Conservation (phyloP, 164 flowering plant genomes). For the Umbellularia californica region DNA sequence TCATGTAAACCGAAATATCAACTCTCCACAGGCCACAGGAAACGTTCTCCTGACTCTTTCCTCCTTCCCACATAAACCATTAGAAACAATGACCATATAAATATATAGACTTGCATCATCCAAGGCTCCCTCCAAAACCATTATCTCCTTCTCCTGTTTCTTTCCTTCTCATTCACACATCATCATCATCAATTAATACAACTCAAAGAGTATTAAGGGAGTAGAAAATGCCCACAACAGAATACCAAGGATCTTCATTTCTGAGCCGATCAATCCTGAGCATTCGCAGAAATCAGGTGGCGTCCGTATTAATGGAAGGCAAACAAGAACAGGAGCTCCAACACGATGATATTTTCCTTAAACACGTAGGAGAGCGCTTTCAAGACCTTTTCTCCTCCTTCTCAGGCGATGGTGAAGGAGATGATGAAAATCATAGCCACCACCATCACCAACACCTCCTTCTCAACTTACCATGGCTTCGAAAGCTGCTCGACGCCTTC, state of each 20-base stretch:
- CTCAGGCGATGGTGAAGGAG: slow-evolving; percentile 10
- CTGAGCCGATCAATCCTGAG: slow-evolving; percentile 65
- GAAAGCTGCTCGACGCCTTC: slow-evolving; percentile 38
- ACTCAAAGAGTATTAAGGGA: neutral
- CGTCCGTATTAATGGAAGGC: slow-evolving; percentile 35
- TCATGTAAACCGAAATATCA: too few relatives aligned
- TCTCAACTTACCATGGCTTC: slow-evolving; percentile 51
- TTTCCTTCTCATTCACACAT: neutral
- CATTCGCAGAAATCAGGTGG: slow-evolving; percentile 72
- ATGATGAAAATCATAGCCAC: too few relatives aligned
- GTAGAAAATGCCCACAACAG: slow-evolving; percentile 50
- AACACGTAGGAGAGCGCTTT: slow-evolving; percentile 60
- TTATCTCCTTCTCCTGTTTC: neutral
- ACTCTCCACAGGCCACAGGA: too few relatives aligned
- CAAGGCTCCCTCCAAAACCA: slow-evolving; percentile 1
- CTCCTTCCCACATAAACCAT: neutral
- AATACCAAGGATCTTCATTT: slow-evolving; percentile 46
- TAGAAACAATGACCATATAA: neutral
- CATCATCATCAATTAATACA: too few relatives aligned
- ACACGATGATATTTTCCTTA: slow-evolving; percentile 66
- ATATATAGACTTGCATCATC: neutral
- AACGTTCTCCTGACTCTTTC: too few relatives aligned
- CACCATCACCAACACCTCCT: slow-evolving; percentile 1
- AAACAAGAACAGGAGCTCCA: slow-evolving; percentile 56
- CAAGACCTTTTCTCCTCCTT: slow-evolving; percentile 21